Conservation (phyloP, 163 green algal genomes). For the Scenedesmus sp. region DNA sequence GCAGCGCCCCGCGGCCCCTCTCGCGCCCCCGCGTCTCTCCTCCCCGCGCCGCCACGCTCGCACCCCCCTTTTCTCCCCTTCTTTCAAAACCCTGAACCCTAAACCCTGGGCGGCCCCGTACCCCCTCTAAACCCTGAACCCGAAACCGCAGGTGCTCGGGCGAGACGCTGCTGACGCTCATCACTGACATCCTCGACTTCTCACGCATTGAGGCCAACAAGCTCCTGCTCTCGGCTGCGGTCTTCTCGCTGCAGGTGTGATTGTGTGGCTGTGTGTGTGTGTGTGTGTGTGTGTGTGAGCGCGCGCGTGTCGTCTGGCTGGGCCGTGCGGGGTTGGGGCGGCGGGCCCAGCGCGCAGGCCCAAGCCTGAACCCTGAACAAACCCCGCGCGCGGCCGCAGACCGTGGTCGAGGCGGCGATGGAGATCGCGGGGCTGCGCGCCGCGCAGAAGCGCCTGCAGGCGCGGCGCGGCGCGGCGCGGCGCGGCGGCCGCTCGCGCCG, state of each 20-base stretch:
- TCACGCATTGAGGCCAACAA: conserved; percentile 76
- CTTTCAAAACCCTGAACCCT: not conserved
- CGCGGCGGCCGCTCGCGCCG: no score
- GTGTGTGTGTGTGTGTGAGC: not conserved
- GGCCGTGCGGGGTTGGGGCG: conserved; percentile 77
- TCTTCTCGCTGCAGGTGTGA: not conserved
- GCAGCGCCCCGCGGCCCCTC: no score
- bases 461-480: conserved; percentile 27
- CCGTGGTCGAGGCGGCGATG: conserved; percentile 81
- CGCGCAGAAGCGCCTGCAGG: conserved; percentile 76
- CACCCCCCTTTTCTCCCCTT: not conserved
- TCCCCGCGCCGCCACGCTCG: no score
- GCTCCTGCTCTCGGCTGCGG: conserved; percentile 48
- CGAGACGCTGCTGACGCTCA: conserved; percentile 76
- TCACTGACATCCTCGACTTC: conserved; percentile 92
- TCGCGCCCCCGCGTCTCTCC: no score
- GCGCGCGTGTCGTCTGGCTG: conserved; percentile 55
- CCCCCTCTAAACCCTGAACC: conserved; percentile 32
- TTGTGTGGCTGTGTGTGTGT: not conserved
- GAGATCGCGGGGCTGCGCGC: conserved; percentile 76
- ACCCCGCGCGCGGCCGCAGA: conserved; percentile 62
- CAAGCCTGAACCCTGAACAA: conserved; percentile 58
- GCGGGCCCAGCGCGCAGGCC: conserved; percentile 70
- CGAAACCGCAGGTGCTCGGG: conserved; percentile 45
- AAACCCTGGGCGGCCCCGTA: no score